Conservation (phyloP, 2,329 filamentous ascomycete species). For the Cryphonectria parasitica region DNA sequence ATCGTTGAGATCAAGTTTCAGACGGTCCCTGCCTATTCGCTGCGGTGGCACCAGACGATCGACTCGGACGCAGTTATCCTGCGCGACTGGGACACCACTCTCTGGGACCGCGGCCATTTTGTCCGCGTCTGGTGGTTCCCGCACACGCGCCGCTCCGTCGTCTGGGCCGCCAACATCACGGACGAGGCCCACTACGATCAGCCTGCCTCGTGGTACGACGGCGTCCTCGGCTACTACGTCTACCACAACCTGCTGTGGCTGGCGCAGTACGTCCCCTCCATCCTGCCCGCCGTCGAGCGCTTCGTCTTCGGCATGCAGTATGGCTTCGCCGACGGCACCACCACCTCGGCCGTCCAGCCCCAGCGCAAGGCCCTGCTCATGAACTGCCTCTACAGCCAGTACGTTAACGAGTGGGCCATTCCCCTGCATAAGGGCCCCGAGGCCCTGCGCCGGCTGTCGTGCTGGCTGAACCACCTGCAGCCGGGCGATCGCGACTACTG, state of each 20-base stretch:
- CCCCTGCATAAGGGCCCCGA: slow-evolving; percentile 86
- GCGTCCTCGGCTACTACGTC: slow-evolving; percentile 79
- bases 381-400: slow-evolving; percentile 98
- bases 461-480: slow-evolving; percentile 73
- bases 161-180: slow-evolving; percentile 87
- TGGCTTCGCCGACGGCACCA: slow-evolving; percentile 74
- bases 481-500: slow-evolving; percentile 63
- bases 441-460: slow-evolving; percentile 78
- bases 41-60: slow-evolving; percentile 84
- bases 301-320: slow-evolving; percentile 98
- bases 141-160: slow-evolving; percentile 83
- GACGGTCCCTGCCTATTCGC: slow-evolving; percentile 78
- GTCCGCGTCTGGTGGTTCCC: slow-evolving; percentile 98
- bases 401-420: slow-evolving; percentile 97
- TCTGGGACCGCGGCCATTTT: slow-evolving; percentile 88
- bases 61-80: slow-evolving; percentile 72
- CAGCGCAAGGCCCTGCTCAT: slow-evolving; percentile 82
- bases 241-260: slow-evolving; percentile 91
- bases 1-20: slow-evolving; percentile 87
- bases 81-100: slow-evolving; percentile 68
- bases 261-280: slow-evolving; percentile 74
- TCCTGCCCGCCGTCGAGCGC: slow-evolving; percentile 90
- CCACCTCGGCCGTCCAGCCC: slow-evolving; percentile 76
- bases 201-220: slow-evolving; percentile 77
- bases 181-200: slow-evolving; percentile 63